phyloP scores from a whole-genome alignment of 2,329 filamentous ascomycete species.

The Pseudogymnoascus sp. region DNA sequence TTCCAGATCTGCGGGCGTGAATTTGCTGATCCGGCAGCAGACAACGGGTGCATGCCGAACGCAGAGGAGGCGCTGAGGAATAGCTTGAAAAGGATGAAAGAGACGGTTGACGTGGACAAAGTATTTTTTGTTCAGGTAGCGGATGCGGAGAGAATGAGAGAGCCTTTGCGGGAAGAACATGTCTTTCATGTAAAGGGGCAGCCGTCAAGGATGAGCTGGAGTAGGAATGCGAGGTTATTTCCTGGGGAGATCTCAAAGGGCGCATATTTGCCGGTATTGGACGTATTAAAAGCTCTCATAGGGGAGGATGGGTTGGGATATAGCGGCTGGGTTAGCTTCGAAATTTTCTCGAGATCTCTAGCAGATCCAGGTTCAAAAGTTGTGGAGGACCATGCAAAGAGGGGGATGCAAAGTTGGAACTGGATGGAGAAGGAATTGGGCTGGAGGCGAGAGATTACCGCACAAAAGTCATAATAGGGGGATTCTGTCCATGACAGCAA shows the following conservation, averaged over 20 bases:
- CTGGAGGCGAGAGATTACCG: conserved; percentile 9
- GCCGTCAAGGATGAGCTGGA: conserved; percentile 67
- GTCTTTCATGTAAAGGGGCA: conserved; percentile 50
- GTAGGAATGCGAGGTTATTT: conserved; percentile 62
- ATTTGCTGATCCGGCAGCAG: conserved; percentile 57
- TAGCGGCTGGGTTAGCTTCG: conserved; percentile 49
- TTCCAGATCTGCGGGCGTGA: conserved; percentile 68
- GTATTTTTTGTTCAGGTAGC: conserved; percentile 72
- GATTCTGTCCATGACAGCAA: too few relatives aligned
- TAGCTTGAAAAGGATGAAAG: conserved; percentile 18
- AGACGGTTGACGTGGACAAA: conserved; percentile 22
- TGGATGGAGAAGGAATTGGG: conserved; percentile 31
- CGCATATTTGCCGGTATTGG: conserved; percentile 49
- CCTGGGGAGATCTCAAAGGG: conserved; percentile 38
- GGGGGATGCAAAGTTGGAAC: conserved; percentile 43
- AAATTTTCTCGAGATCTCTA: conserved; percentile 49
- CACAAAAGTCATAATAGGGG: too few relatives aligned
- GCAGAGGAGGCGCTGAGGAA: conserved; percentile 37
- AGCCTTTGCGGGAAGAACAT: conserved; percentile 50
- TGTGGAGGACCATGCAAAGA: conserved; percentile 42
- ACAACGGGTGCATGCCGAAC: conserved; percentile 21
- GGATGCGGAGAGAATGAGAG: conserved; percentile 56
- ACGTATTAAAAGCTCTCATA: conserved; percentile 43
- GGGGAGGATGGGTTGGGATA: conserved; percentile 44
- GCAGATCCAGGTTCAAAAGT: conserved; percentile 35